These are phyloP conservation scores for Acanthamoeba sp. DNA, from an alignment of 208 protist species.

Conservation along the genomic window DNA sequence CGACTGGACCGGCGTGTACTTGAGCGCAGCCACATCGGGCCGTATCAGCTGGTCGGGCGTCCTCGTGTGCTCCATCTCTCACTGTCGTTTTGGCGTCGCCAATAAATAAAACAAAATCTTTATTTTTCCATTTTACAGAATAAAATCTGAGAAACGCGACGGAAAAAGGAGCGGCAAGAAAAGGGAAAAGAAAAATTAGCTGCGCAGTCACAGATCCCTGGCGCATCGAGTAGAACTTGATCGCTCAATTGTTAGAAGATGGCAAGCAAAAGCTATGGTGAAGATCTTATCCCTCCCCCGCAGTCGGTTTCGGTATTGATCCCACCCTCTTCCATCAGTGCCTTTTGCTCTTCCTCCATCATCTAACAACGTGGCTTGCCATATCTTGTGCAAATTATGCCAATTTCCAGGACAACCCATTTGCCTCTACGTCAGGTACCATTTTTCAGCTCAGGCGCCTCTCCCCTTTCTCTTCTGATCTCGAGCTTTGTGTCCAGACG, in stretches of 20 bases:
- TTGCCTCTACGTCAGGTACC: no score
- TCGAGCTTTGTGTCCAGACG: background rate
- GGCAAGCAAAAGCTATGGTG: background rate
- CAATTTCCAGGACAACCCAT: no score
- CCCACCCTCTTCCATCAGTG: background rate
- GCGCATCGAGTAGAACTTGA: background rate
- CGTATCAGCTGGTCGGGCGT: background rate
- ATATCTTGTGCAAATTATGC: no score
- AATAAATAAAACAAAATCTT: no score
- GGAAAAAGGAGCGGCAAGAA: background rate
- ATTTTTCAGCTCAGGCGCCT: background rate
- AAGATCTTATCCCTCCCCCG: conserved; percentile 38
- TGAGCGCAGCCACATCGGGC: background rate
- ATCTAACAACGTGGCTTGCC: no score
- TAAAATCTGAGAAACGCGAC: background rate
- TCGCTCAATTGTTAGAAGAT: background rate
- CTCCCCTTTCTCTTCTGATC: background rate
- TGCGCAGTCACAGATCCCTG: background rate
- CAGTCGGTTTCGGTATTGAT: background rate
- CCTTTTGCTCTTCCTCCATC: no score
- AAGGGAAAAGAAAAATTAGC: background rate
- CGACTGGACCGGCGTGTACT: conserved; percentile 56
- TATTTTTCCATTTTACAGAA: no score
- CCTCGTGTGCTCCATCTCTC: background rate
- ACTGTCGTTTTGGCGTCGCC: background rate